Base-by-base conservation (phyloP, 176 grass and related monocot genomes). In the Secale cereale region DNA sequence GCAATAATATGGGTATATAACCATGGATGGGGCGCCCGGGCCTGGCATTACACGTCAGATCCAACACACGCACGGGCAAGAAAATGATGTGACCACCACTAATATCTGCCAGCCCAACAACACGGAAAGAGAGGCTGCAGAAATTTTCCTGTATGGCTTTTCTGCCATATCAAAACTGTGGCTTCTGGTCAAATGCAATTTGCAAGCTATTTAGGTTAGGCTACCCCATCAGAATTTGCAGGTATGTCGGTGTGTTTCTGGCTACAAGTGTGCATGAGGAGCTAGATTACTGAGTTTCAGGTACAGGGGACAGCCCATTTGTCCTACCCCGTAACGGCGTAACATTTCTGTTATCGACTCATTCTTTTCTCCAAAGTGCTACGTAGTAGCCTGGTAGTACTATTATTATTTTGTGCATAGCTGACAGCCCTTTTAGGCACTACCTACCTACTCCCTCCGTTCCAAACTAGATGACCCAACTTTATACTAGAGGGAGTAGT, bases 31-130 rank as follows among this genome's bases (percentile, higher is more conserved):
- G 48, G 46, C 67, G 4, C 35, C 16, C 10, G 17, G 19, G 65
- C 79, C 31, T 29, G 17, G 7, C 10, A 31, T 80, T 86, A 86
- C 88, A 90, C 84, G 80, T 86, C 65, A 70, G 85, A 87, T 87
- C 89, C 89, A 76, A 68, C 85, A 54, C 67, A 87, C 2, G 4
- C 64, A 6, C 29, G 66, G 39, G 28, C 40, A 65, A 33, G 56
- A 13, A n/a, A 41, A 43, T 15, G 23, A 65, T 52, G 59, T 54
- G 72, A 39, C 39, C 14, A 16, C 60, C 82, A 77, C 60, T 77
- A 68, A 40, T 77, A 57, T 41, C 45, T 4, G 27, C 28, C 17
- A 54, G 78, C 27, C 31, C 60, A 43, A n/a, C 45, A 66, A 48
- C 27, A 30, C 27, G 12, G 37, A 76, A 25, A 15, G 46, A 15